Evolutionary conservation across 805 yeast genomes (phyloP).

Genomic region (Teunomyces tritomae): DNA sequence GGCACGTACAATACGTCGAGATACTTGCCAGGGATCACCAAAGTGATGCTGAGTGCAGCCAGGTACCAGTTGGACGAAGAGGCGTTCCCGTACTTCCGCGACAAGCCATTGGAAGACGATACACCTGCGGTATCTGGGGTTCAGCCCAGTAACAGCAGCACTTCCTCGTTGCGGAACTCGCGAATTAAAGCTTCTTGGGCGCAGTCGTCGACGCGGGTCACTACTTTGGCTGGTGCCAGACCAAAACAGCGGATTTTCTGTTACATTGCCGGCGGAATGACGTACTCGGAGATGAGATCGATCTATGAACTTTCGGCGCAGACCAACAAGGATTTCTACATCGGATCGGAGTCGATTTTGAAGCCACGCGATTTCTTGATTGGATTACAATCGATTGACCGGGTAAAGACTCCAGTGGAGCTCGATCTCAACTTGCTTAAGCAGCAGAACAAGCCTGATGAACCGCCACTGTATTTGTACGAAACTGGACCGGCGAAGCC

Average conservation of each 20-base stretch:
- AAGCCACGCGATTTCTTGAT: constrained; percentile 51
- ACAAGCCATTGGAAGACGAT: constrained; percentile 61
- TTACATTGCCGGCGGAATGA: constrained; percentile 86
- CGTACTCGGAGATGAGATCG: constrained; percentile 76
- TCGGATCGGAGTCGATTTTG: constrained; percentile 78
- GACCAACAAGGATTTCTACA: constrained; percentile 67
- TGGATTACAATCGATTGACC: constrained; percentile 41
- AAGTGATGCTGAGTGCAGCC: constrained; percentile 51
- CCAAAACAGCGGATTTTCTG: constrained; percentile 68
- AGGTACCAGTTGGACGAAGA: constrained; percentile 53
- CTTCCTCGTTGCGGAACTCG: constrained; percentile 60
- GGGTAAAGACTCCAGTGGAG: constrained; percentile 36
- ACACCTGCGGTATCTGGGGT: constrained; percentile 16
- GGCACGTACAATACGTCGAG: constrained; percentile 65
- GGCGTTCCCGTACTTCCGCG: constrained; percentile 71
- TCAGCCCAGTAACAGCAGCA: background rate
- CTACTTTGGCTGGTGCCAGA: constrained; percentile 7
- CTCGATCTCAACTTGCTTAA: constrained; percentile 40
- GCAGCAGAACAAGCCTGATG: constrained; percentile 25
- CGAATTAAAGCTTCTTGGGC: constrained; percentile 80
- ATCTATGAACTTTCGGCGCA: constrained; percentile 65
- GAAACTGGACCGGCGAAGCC: constrained; percentile 27
- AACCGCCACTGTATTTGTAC: constrained; percentile 45
- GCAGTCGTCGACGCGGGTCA: constrained; percentile 26
- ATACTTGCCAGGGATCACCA: constrained; percentile 66